Evolutionary conservation across 2,329 filamentous ascomycete genomes (phyloP).

Genomic region (Aschersonia sp.): DNA sequence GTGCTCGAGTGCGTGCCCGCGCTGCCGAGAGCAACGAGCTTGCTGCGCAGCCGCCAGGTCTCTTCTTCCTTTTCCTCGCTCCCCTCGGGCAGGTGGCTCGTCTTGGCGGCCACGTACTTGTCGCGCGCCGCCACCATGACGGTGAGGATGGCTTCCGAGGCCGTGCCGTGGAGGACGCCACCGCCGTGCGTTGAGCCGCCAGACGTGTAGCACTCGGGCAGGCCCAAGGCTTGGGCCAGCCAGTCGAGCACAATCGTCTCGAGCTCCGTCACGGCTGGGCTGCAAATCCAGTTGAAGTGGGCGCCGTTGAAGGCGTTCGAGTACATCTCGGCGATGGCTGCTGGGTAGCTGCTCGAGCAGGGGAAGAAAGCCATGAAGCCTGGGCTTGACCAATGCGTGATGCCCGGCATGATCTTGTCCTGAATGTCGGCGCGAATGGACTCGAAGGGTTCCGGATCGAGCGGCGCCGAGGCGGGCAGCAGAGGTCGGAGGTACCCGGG

Average conservation of each 20-base stretch:
- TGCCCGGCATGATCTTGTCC: slow-evolving; percentile 72
- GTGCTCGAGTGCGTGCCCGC: slow-evolving; percentile 71
- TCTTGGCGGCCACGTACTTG: slow-evolving; percentile 51
- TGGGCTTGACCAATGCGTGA: slow-evolving; percentile 90
- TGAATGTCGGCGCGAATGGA: slow-evolving; percentile 75
- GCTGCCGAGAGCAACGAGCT: slow-evolving; percentile 64
- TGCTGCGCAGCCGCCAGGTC: slow-evolving; percentile 36
- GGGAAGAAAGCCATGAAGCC: slow-evolving; percentile 97
- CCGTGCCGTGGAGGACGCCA: slow-evolving; percentile 87
- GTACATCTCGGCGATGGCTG: slow-evolving; percentile 87
- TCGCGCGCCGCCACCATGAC: slow-evolving; percentile 80
- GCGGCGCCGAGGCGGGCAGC: slow-evolving; percentile 52
- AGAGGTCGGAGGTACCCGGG: slow-evolving; percentile 77
- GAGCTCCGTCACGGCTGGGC: slow-evolving; percentile 79
- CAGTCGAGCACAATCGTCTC: slow-evolving; percentile 91
- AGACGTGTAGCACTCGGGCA: slow-evolving; percentile 63
- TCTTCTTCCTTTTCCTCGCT: slow-evolving; percentile 55
- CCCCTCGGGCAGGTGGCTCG: slow-evolving; percentile 26
- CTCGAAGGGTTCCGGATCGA: slow-evolving; percentile 57
- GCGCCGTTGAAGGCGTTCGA: slow-evolving; percentile 76
- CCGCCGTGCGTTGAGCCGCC: slow-evolving; percentile 58
- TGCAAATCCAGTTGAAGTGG: slow-evolving; percentile 96
- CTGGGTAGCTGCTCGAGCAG: slow-evolving; percentile 65
- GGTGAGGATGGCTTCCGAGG: slow-evolving; percentile 75
- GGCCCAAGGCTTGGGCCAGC: slow-evolving; percentile 59